Base-by-base conservation (phyloP, 129 eudicot species). In the Logfia minima region DNA sequence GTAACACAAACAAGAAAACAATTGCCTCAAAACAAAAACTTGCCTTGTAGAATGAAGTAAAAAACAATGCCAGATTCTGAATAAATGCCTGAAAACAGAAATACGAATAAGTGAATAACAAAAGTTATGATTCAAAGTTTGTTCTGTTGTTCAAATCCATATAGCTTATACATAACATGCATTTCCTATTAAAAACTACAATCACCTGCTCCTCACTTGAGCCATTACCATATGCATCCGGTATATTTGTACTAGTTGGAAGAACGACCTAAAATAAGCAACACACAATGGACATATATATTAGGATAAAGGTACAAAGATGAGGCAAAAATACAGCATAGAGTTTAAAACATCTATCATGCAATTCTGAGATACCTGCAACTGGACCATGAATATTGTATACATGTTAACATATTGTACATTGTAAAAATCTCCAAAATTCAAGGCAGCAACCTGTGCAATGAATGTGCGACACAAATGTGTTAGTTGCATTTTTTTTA, bases 1-100 rank as follows among this genome's bases (percentile, higher is more conserved):
- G 37, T 41, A 41, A 41, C 23, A 45, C 34, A 24, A 23, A 80
- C 6, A 60, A 55, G 39, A 28, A 72, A 72, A 72, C 21, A 22
- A 62, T 62, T 18, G 68, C 29, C 39, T 45, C 52, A 37, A 70
- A 68, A 66, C 5, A 59, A 32, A 32, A 64, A 84, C 86, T 85
- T 79, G 70, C 99, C 96, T 95, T 95, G 83, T 58, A 95, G 79
- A 95, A 95, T 31, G 99, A 89, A 68, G 99, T 92, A 78, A 95
- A 95, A 74, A 95, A 95, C 84, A 95, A 79, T 1, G 99, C 99
- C 90, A 95, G 84, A 61, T 95, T 95, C 88, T 95, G 99, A 79
- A 95, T 95, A 64, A 95, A 95, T 60, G 99, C 99, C 99, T 95
- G 97, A 51, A 52, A 77, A 53, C 51, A 74, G 41, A 19, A 32